These are phyloP conservation scores for Stentor coeruleus DNA, from an alignment of 73 alveolate species.

Conservation along the genomic window DNA sequence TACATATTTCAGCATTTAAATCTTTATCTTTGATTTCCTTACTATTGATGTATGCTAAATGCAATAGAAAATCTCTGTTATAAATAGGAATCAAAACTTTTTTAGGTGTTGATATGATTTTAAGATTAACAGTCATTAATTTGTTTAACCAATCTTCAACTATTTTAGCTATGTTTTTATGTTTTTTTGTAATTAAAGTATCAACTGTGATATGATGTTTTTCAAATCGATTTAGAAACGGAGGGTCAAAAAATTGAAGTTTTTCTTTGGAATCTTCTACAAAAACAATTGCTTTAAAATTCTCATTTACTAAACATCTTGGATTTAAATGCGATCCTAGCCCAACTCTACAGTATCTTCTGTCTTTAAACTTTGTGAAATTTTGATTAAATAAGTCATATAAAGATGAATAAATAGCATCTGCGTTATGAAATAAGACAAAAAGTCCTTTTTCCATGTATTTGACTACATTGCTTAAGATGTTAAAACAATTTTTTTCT, in stretches of 20 bases:
- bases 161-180: too few species aligned
- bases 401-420: conserved; percentile 49
- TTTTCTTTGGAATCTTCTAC: conserved; percentile 40
- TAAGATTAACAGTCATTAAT: too few species aligned
- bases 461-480: conserved; percentile 37
- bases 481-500: conserved; percentile 41
- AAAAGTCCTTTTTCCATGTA: conserved; percentile 45
- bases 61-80: too few species aligned
- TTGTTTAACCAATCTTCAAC: too few species aligned
- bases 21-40: too few species aligned
- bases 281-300: conserved; percentile 41
- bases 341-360: conserved; percentile 54
- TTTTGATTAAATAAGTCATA: conserved; percentile 58
- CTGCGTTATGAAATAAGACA: conserved; percentile 39
- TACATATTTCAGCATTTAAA: too few species aligned
- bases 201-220: conserved; percentile 51
- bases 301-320: conserved; percentile 35
- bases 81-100: too few species aligned
- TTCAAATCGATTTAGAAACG: conserved; percentile 65
- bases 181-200: neutral
- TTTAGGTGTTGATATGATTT: too few species aligned
- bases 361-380: conserved; percentile 31
- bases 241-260: conserved; percentile 35
- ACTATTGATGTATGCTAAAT: too few species aligned
- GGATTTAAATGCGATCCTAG: conserved; percentile 41